Evolutionary conservation across 495 filamentous ascomycete species (phyloP).

Genomic region (Achaetomiella virescens): DNA sequence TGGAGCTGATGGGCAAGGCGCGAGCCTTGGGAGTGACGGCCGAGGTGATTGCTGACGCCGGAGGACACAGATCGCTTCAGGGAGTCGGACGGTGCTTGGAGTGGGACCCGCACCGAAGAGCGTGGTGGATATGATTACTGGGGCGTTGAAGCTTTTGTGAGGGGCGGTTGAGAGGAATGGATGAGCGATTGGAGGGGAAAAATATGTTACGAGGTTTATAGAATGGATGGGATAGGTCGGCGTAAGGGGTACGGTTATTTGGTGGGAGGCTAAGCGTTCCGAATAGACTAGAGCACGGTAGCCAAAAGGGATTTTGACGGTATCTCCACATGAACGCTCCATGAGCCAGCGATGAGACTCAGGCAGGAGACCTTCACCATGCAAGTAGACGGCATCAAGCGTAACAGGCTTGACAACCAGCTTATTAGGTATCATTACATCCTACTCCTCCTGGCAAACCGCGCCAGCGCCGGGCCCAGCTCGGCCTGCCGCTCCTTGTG

Average conservation of each 20-base stretch:
- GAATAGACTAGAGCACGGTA: too few relatives aligned
- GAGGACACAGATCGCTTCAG: conserved; percentile 94
- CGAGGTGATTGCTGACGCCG: conserved; percentile 88
- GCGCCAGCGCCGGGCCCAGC: conserved; percentile 40
- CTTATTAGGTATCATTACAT: conserved; percentile 24
- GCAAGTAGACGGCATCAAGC: neutral
- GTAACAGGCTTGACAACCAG: neutral
- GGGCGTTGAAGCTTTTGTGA: conserved; percentile 79
- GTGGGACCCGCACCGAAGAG: conserved; percentile 84
- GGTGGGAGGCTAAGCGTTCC: neutral
- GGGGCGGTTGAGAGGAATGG: neutral
- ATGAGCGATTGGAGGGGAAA: neutral
- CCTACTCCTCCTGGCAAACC: conserved; percentile 45
- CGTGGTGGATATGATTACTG: conserved; percentile 79
- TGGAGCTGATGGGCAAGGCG: conserved; percentile 69
- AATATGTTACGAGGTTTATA: neutral
- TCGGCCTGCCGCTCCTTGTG: conserved; percentile 38
- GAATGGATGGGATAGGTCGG: neutral
- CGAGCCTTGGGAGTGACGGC: conserved; percentile 79
- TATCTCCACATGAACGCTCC: too few relatives aligned
- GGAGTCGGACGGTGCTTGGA: conserved; percentile 85
- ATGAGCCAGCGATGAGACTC: too few relatives aligned
- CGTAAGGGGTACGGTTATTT: too few relatives aligned
- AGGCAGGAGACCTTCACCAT: too few relatives aligned
- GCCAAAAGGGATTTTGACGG: too few relatives aligned